Evolutionary conservation across 352 stramenopile genomes (phyloP).

Genomic region (Phytophthora lateralis): DNA sequence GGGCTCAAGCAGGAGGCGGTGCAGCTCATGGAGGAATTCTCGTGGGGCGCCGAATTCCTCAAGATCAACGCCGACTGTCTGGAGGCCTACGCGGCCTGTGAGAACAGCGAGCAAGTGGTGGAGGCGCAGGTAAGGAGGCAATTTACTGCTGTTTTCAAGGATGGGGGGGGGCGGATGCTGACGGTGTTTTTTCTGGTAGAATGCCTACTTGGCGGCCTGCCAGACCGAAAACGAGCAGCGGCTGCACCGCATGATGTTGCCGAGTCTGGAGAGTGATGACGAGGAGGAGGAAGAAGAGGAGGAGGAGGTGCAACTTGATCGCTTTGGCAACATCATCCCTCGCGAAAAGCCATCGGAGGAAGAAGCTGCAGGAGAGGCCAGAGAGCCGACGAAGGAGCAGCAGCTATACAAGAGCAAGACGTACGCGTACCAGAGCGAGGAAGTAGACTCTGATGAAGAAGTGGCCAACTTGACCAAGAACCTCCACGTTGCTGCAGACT

Average conservation of each 20-base stretch:
- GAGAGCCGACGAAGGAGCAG: conserved; percentile 31
- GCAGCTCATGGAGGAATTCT: conserved; percentile 93
- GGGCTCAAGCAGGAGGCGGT: conserved; percentile 90
- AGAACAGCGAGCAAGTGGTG: conserved; percentile 75
- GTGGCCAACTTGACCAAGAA: conserved; percentile 65
- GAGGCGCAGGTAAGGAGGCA: conserved; percentile 56
- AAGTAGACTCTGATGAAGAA: conserved; percentile 58
- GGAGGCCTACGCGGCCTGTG: conserved; percentile 82
- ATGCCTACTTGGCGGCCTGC: conserved; percentile 70
- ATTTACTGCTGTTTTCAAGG: background rate
- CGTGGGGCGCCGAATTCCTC: conserved; percentile 94
- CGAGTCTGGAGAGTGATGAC: conserved; percentile 65
- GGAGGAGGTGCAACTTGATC: conserved; percentile 42
- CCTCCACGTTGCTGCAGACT: conserved; percentile 48
- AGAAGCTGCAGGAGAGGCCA: conserved; percentile 14
- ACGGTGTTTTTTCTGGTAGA: conserved; percentile 33
- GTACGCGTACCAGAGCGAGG: conserved; percentile 36
- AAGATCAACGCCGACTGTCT: conserved; percentile 94
- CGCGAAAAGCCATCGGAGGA: conserved; percentile 34
- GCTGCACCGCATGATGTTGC: conserved; percentile 56
- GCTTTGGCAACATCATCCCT: conserved; percentile 42
- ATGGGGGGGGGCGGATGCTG: background rate
- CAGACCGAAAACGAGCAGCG: conserved; percentile 65
- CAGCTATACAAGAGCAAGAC: conserved; percentile 64
- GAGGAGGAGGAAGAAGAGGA: conserved; percentile 52